Percentiles rank a stretch among this genome's conserved stretches.
These are phyloP conservation scores for Malbranchea zuffiana DNA, from an alignment of 2,329 filamentous ascomycete genomes.

Conservation along the genomic window DNA sequence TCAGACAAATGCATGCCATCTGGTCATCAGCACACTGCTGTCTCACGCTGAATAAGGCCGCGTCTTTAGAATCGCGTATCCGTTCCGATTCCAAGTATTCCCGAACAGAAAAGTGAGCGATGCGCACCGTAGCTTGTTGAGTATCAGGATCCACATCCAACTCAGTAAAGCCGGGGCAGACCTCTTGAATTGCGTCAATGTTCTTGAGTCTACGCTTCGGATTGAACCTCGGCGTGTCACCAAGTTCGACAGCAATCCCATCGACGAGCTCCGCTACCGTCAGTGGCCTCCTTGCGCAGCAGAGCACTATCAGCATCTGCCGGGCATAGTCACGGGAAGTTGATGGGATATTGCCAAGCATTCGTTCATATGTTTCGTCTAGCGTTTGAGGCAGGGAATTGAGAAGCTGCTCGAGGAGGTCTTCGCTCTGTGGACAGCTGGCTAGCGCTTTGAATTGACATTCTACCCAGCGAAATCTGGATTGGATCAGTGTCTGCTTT, in stretches of 20 bases:
- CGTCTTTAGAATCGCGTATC: slow-evolving; percentile 1
- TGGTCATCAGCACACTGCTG: background rate
- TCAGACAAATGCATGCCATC: slow-evolving; percentile 3
- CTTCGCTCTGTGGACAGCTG: slow-evolving; percentile 13
- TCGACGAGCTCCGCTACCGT: slow-evolving; percentile 19
- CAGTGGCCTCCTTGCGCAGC: slow-evolving; percentile 17
- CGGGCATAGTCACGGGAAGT: slow-evolving; percentile 16
- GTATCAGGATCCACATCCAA: too few relatives aligned
- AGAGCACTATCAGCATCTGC: slow-evolving; percentile 19
- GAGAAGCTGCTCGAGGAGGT: slow-evolving; percentile 18
- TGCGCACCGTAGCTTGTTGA: slow-evolving; percentile 16
- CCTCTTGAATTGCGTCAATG: slow-evolving; percentile 15
- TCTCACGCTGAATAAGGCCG: background rate
- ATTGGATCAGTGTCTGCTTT: too few relatives aligned
- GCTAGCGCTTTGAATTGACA: slow-evolving; percentile 19
- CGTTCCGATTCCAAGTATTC: slow-evolving; percentile 24
- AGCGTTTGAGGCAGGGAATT: slow-evolving; percentile 18
- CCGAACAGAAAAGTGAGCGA: slow-evolving; percentile 26
- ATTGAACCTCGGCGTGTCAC: slow-evolving; percentile 4
- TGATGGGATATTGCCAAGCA: slow-evolving; percentile 18
- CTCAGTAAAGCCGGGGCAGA: slow-evolving; percentile 19
- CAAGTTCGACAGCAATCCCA: slow-evolving; percentile 19
- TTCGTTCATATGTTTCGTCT: slow-evolving; percentile 24
- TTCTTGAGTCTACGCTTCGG: slow-evolving; percentile 14
- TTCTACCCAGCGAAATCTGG: slow-evolving; percentile 25